Evolutionary conservation across 2,329 filamentous ascomycete genomes (phyloP), one percentile per base, ranked within the genome.

Genomic region (Penicillium janthinellum): DNA sequence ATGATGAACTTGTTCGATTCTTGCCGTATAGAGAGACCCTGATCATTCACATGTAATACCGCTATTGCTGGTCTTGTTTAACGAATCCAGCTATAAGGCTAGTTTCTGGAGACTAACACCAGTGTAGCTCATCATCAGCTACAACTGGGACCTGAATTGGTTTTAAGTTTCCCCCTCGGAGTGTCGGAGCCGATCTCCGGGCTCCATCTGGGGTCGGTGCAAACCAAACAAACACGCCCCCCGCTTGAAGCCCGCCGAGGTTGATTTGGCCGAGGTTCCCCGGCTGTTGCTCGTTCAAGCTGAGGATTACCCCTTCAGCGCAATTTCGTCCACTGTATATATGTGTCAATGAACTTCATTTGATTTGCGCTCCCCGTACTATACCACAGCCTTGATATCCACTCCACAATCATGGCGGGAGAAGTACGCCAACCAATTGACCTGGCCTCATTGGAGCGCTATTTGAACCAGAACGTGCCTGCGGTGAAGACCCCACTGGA

Each of bases 361-460:
- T 41, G 34, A 50, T 28, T 53, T 44, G 38, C 5, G 25, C 53
- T 48, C 39, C 31, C 44, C 44, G 15, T 34, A 17, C 28, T 5
- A 11, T 14, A 8, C 20, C 37, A 5, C 38, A 22, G 31, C 14
- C 41, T 38, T 50, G 15, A n/a, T 53, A 31, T 41, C 41, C 34
- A 12, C 15, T 22, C 59, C 42, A 37, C 54, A 56, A 73, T 55
- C 62, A 89, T 97, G 94, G 94, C 95, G 55, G 94, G 94, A 69
- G 83, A 84, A 64, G 88, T 99, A 59, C 88, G 95, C 75, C 95
- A 99, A 75, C 91, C 91, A 45, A 96, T 99, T 73, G 91, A 98
- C 73, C 79, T 94, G 70, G 79, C 84, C 71, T 87, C 90, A 15
- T 82, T 99, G 57, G 90, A 94, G 81, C 84, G 82, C 64, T 99